These are phyloP conservation scores for Curvularia eragrostidis DNA, from an alignment of 2,329 filamentous ascomycete species.

Conservation along the genomic window DNA sequence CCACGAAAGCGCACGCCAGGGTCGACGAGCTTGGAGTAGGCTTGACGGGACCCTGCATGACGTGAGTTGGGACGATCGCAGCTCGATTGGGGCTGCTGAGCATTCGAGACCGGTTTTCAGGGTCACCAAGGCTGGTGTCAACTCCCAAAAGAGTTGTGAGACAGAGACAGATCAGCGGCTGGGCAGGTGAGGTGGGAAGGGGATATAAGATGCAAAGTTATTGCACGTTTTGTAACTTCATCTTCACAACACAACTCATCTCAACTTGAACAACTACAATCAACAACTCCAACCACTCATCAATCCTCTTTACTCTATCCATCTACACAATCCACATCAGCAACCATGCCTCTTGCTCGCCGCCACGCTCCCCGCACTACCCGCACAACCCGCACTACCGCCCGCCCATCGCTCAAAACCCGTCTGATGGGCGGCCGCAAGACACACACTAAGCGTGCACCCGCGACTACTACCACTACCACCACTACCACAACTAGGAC, in stretches of 20 bases:
- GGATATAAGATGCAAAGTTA: conserved; percentile 19
- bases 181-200: background rate
- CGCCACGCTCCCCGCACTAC: conserved; percentile 30
- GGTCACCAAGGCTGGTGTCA: conserved; percentile 4
- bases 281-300: background rate
- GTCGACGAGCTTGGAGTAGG: background rate
- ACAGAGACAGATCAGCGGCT: background rate
- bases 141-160: background rate
- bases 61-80: conserved; percentile 26
- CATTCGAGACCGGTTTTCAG: conserved; percentile 33
- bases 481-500: conserved; percentile 51
- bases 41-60: conserved; percentile 35
- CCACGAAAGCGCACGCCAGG: conserved; percentile 3
- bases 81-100: conserved; percentile 14
- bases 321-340: conserved; percentile 6
- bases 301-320: conserved; percentile 1
- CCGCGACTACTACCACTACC: conserved; percentile 39
- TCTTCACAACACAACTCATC: no score
- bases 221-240: background rate
- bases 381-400: conserved; percentile 35
- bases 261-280: no score
- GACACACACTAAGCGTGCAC: conserved; percentile 44
- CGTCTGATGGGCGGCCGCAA: conserved; percentile 57
- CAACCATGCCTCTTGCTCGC: conserved; percentile 41
- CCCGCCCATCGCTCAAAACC: conserved; percentile 61